A percentile compares a stretch with the other conserved stretches of the same genome.
These are phyloP conservation scores for Linnemannia hyalina DNA, from an alignment of 192 early-diverging fungal species.

Conservation along the genomic window DNA sequence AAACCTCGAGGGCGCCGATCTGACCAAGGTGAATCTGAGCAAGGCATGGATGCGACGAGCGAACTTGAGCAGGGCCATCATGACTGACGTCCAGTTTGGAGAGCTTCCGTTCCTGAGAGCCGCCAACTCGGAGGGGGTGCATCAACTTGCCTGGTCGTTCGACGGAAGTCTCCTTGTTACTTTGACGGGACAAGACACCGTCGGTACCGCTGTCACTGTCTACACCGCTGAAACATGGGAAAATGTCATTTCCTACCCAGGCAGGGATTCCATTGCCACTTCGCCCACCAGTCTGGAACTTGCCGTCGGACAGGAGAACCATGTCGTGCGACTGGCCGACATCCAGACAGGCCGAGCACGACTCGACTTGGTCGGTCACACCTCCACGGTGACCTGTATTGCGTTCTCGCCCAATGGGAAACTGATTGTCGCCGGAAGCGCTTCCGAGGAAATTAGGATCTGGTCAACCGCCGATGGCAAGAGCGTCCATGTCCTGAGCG, in stretches of 20 bases:
- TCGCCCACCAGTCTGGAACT: neutral
- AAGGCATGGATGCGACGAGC: slow-evolving; percentile 11
- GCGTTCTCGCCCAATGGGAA: neutral
- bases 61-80: slow-evolving; percentile 8
- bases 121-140: neutral
- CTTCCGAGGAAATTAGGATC: neutral
- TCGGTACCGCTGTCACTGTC: neutral
- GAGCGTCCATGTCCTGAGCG: neutral
- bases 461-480: neutral
- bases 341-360: neutral
- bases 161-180: neutral
- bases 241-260: neutral
- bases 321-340: neutral
- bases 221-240: neutral
- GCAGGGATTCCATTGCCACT: neutral
- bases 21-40: slow-evolving; percentile 1
- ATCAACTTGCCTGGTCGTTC: neutral
- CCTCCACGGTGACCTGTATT: neutral
- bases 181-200: neutral
- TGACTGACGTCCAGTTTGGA: slow-evolving; percentile 12
- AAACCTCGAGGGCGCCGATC: slow-evolving; percentile 11
- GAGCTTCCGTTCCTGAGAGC: slow-evolving; percentile 5
- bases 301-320: neutral
- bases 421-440: neutral
- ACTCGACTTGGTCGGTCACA: neutral